Percentiles rank a stretch among this genome's conserved stretches.
phyloP scores from a whole-genome alignment of 208 protist species.

The Acanthamoeba triangularis region DNA sequence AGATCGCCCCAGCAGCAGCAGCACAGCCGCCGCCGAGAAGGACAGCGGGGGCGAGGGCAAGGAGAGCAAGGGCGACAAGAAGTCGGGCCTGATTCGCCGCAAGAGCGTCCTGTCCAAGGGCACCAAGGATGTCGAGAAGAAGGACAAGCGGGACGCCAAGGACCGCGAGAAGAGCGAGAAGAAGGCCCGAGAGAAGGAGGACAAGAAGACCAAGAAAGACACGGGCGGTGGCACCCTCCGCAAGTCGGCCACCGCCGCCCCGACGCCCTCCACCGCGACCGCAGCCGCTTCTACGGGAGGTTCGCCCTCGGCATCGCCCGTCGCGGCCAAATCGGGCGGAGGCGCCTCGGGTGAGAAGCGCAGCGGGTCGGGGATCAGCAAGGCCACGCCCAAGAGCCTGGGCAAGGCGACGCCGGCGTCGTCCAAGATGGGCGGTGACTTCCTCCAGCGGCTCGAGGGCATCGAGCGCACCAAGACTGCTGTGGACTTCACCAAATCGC shows the following conservation, averaged over 20 bases:
- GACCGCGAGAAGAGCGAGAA: not conserved
- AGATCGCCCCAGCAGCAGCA: not conserved
- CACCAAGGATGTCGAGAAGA: not conserved
- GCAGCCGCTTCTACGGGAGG: not conserved
- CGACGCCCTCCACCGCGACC: not conserved
- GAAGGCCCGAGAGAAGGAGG: conserved; percentile 40
- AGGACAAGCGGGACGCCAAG: conserved; percentile 28
- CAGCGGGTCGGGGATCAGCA: not conserved
- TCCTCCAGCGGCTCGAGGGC: conserved; percentile 49
- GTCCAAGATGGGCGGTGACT: conserved; percentile 41
- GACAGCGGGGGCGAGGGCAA: not conserved
- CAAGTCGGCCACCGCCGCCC: not conserved
- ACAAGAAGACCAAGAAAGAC: conserved; percentile 40
- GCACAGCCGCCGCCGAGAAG: not conserved
- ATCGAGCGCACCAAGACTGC: conserved; percentile 66
- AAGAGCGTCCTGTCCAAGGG: not conserved
- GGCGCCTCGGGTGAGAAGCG: conserved; percentile 8
- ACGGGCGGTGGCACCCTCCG: not conserved
- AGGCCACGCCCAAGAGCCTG: conserved; percentile 71
- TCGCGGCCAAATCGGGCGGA: not conserved
- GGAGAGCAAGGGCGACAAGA: not conserved
- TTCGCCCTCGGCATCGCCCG: not conserved
- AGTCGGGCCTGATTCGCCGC: not conserved
- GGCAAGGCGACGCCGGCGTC: not conserved
- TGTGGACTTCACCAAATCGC: conserved; percentile 69